phyloP scores from a whole-genome alignment of 495 filamentous ascomycete genomes.

The Lasiosphaeria hispida region DNA sequence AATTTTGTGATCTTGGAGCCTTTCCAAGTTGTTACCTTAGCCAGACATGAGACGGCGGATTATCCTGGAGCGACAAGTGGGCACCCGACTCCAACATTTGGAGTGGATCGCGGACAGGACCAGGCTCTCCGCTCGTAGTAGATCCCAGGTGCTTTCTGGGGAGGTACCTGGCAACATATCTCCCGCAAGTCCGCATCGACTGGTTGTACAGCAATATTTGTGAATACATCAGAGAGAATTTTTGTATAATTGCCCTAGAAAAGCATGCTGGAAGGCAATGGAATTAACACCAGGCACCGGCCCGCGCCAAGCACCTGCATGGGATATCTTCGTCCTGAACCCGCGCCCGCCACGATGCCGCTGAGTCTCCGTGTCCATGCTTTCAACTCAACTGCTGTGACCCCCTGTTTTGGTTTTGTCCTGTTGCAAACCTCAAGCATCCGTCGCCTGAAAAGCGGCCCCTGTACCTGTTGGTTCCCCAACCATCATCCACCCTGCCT shows the following conservation, averaged over 20 bases:
- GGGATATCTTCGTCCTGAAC: constrained; percentile 5
- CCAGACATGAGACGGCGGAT: too few relatives aligned
- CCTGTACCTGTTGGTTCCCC: not conserved
- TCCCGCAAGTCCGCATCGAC: too few relatives aligned
- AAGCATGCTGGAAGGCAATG: constrained; percentile 3
- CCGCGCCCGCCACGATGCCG: not conserved
- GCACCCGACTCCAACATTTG: too few relatives aligned
- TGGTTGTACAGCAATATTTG: not conserved
- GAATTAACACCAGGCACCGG: constrained; percentile 2
- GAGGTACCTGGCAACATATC: too few relatives aligned
- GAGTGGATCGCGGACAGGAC: too few relatives aligned
- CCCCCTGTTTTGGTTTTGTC: not conserved
- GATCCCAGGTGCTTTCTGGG: too few relatives aligned
- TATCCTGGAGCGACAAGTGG: too few relatives aligned
- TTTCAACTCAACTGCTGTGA: constrained; percentile 7
- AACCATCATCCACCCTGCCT: not conserved
- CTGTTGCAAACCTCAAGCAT: not conserved
- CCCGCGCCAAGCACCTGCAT: constrained; percentile 3
- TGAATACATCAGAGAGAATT: not conserved
- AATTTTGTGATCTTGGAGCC: too few relatives aligned
- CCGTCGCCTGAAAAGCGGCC: not conserved
- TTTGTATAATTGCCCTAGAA: constrained; percentile 8
- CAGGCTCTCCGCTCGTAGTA: too few relatives aligned
- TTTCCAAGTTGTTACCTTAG: too few relatives aligned
- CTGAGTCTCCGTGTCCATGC: constrained; percentile 19